Conservation (phyloP, 2,329 filamentous ascomycete genomes). For the Sphaerulina populicola region DNA sequence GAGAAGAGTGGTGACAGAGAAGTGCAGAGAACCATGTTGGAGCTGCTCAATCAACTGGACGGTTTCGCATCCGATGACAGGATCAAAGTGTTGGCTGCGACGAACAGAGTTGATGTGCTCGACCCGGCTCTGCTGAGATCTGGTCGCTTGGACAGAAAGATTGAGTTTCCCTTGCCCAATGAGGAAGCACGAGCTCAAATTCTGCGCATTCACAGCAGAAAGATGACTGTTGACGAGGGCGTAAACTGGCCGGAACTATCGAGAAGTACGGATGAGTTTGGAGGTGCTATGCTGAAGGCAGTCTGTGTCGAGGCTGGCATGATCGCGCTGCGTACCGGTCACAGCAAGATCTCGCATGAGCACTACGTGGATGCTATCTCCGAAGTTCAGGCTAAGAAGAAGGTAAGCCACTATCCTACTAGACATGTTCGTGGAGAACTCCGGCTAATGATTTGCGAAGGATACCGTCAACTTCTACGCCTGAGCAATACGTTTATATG, state of each 20-base stretch:
- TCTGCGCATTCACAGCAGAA: conserved; percentile 90
- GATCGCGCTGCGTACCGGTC: conserved; percentile 90
- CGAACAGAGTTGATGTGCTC: conserved; percentile 93
- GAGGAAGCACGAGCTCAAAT: conserved; percentile 97
- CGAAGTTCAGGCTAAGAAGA: conserved; percentile 93
- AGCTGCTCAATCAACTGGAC: conserved; percentile 95
- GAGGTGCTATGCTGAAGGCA: conserved; percentile 93
- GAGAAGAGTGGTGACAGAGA: conserved; percentile 97
- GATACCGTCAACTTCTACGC: conserved; percentile 34
- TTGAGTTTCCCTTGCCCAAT: conserved; percentile 96
- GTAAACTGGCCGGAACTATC: conserved; percentile 97
- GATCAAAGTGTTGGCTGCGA: conserved; percentile 99
- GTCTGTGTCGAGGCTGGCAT: conserved; percentile 98
- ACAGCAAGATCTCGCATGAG: conserved; percentile 95
- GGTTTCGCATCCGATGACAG: conserved; percentile 87
- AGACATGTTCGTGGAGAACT: background rate
- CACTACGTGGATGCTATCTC: conserved; percentile 98
- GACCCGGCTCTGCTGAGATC: conserved; percentile 90
- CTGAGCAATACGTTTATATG: conserved; percentile 16
- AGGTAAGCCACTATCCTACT: conserved; percentile 41
- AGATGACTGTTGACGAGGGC: conserved; percentile 89
- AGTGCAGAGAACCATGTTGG: conserved; percentile 97
- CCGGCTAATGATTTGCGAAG: conserved; percentile 16
- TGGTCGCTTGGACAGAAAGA: conserved; percentile 95
- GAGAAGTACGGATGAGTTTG: conserved; percentile 95